These are phyloP conservation scores for Tremellales sp. DNA, from an alignment of 1,284 basidiomycete species.

Conservation along the genomic window DNA sequence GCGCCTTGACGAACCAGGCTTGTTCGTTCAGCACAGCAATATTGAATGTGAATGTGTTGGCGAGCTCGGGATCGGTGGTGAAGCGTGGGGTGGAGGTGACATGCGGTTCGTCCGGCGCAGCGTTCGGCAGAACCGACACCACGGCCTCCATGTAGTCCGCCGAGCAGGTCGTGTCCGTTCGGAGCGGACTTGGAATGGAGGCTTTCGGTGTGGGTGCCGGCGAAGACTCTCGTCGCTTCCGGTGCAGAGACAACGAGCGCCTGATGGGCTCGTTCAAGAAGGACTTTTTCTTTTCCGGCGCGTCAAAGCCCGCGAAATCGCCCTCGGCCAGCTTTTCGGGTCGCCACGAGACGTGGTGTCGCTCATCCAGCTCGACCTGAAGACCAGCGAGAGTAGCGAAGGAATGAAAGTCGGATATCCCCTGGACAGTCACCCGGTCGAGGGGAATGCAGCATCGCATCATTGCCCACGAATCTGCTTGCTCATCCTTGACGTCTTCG, in stretches of 20 bases:
- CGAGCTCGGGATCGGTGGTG: neutral
- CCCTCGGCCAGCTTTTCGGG: constrained; percentile 16
- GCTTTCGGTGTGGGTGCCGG: no score
- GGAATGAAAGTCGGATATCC: constrained; percentile 42
- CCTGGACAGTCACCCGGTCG: constrained; percentile 49
- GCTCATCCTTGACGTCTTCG: constrained; percentile 4
- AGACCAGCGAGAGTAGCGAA: constrained; percentile 45
- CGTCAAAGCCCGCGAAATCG: constrained; percentile 5
- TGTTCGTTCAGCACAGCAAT: constrained; percentile 45
- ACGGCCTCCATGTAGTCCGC: no score
- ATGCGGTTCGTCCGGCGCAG: no score
- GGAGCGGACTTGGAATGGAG: no score
- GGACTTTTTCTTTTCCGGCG: neutral
- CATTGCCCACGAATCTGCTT: constrained; percentile 48
- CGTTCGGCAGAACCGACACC: no score
- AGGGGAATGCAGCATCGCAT: constrained; percentile 59
- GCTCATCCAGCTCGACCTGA: constrained; percentile 23
- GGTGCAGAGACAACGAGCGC: neutral
- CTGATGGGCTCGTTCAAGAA: neutral
- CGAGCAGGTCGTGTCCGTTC: no score
- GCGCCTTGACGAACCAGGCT: constrained; percentile 30
- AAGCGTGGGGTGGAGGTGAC: no score
- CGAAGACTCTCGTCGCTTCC: no score
- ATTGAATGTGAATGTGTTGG: constrained; percentile 30
- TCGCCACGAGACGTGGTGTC: constrained; percentile 9